A percentile compares a stretch with the other conserved stretches of the same genome.
Evolutionary conservation across 2,329 filamentous ascomycete species (phyloP).

Genomic region (Clarireedia homoeocarpa): DNA sequence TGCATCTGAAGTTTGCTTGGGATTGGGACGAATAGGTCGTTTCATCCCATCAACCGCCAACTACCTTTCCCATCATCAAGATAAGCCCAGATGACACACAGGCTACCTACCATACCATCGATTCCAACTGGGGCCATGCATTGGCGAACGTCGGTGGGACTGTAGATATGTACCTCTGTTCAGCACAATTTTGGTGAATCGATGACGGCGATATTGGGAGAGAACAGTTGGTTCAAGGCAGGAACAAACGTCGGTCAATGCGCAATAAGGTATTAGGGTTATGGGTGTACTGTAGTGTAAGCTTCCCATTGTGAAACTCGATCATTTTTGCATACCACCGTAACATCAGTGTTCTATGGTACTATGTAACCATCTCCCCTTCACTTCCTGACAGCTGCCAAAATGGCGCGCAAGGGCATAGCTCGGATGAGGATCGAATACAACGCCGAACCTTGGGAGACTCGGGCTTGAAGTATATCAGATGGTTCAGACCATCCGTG

Average conservation of each 20-base stretch:
- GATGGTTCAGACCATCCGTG: conserved; percentile 25
- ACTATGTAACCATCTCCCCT: neutral
- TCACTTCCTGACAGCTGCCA: neutral
- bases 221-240: neutral
- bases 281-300: neutral
- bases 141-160: too few relatives aligned
- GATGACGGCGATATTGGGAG: neutral
- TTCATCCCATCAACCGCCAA: neutral
- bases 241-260: neutral
- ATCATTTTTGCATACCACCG: too few relatives aligned
- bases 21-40: neutral
- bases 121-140: too few relatives aligned
- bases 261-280: neutral
- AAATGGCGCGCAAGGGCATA: conserved; percentile 4
- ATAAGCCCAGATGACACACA: too few relatives aligned
- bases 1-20: neutral
- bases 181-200: too few relatives aligned
- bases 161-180: too few relatives aligned
- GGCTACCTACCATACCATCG: too few relatives aligned
- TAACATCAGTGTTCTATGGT: too few relatives aligned
- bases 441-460: neutral
- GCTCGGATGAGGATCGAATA: conserved; percentile 12
- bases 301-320: conserved; percentile 18
- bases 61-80: neutral
- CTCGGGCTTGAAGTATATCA: conserved; percentile 13